Evolutionary conservation across 73 alveolate genomes (phyloP).

Genomic region (Paramecium biaurelia): DNA sequence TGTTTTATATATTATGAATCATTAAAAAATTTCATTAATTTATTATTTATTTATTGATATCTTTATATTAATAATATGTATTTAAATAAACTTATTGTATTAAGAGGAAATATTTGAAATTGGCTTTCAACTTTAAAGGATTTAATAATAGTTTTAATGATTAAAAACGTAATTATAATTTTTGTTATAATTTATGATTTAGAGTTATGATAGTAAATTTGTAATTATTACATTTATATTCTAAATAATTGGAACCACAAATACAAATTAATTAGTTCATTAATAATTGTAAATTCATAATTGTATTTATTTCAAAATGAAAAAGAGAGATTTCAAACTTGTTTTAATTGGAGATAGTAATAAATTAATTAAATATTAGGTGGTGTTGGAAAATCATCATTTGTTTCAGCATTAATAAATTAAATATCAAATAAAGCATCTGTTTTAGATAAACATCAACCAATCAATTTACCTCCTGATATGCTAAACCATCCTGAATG

Average conservation of each 20-base stretch:
- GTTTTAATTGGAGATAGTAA: constrained; percentile 25
- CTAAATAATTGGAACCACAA: not conserved
- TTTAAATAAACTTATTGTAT: too few species aligned
- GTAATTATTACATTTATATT: not conserved
- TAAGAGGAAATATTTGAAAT: too few species aligned
- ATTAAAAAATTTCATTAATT: too few species aligned
- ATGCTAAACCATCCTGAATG: constrained; percentile 21
- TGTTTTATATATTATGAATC: too few species aligned
- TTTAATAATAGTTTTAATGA: not conserved
- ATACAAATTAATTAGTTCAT: not conserved
- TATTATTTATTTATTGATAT: too few species aligned
- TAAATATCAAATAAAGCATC: not conserved
- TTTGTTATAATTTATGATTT: too few species aligned
- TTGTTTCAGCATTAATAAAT: constrained; percentile 6
- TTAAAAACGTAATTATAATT: not conserved
- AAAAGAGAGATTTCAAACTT: constrained; percentile 9
- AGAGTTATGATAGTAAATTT: not conserved
- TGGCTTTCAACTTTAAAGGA: too few species aligned
- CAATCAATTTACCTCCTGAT: not conserved
- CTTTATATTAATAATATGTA: too few species aligned
- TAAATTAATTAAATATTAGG: not conserved
- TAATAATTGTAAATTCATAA: not conserved
- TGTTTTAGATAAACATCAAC: not conserved
- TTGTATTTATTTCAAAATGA: not conserved
- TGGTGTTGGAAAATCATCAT: constrained; percentile 24